These are phyloP conservation scores for Rhodotorula paludigena DNA, from an alignment of 768 basidiomycete genomes.

Conservation along the genomic window DNA sequence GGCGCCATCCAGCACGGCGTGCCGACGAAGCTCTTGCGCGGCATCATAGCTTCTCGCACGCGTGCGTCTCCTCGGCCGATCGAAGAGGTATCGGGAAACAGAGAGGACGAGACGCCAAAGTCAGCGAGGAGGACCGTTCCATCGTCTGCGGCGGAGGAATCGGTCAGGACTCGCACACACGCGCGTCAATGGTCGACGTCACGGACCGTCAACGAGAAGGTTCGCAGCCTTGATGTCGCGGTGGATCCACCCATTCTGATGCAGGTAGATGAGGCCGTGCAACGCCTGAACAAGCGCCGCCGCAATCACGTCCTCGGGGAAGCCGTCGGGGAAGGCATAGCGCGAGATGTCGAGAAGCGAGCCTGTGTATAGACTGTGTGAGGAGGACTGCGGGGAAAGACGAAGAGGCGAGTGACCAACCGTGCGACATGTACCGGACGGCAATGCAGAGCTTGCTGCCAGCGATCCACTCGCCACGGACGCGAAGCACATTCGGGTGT, in stretches of 20 bases:
- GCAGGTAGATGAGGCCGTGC: slow-evolving; percentile 80
- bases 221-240: slow-evolving; percentile 93
- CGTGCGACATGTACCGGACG: slow-evolving; percentile 33
- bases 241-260: slow-evolving; percentile 75
- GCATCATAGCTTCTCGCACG: slow-evolving; percentile 53
- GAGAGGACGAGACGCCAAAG: slow-evolving; percentile 82
- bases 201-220: slow-evolving; percentile 81
- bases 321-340: slow-evolving; percentile 78
- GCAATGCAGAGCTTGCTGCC: slow-evolving; percentile 82
- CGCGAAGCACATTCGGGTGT: slow-evolving; percentile 86
- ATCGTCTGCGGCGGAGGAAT: slow-evolving; percentile 51
- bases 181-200: background rate
- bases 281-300: slow-evolving; percentile 80
- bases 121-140: slow-evolving; percentile 74
- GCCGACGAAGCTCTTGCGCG: slow-evolving; percentile 86
- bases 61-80: slow-evolving; percentile 48
- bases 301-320: slow-evolving; percentile 82
- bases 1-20: slow-evolving; percentile 99
- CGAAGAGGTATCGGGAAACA: slow-evolving; percentile 61
- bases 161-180: no score
- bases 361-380: slow-evolving; percentile 50
- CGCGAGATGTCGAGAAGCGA: slow-evolving; percentile 68
- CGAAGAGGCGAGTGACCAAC: background rate
- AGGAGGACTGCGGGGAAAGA: background rate
- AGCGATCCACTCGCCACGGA: slow-evolving; percentile 80